These are phyloP conservation scores for Secale cereale DNA, from an alignment of 176 grass and related monocot genomes.

Conservation along the genomic window DNA sequence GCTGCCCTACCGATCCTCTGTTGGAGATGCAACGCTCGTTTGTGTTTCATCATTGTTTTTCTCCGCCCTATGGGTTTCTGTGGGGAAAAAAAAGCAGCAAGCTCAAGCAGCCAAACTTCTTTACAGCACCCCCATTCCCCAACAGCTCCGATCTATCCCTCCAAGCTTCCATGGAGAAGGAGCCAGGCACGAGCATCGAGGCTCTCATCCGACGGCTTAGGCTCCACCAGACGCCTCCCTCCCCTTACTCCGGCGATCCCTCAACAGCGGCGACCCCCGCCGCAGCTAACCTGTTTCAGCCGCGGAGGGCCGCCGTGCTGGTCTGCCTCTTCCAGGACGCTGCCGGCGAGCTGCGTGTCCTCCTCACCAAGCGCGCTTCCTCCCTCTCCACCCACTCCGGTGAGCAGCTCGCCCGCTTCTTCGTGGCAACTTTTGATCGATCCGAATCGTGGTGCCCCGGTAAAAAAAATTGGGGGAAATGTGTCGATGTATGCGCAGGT, in stretches of 20 bases:
- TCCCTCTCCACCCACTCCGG: conserved; percentile 67
- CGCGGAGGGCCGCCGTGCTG: conserved; percentile 55
- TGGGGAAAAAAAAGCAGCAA: neutral
- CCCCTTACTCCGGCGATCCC: conserved; percentile 20
- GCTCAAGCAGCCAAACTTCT: neutral
- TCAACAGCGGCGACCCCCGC: neutral
- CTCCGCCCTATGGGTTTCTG: no score
- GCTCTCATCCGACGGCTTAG: conserved; percentile 44
- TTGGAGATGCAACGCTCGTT: no score
- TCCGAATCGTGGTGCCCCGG: neutral
- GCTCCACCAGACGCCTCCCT: conserved; percentile 31
- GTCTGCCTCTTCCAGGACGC: conserved; percentile 58
- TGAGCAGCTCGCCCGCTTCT: conserved; percentile 10
- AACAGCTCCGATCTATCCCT: neutral
- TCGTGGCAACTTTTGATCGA: neutral
- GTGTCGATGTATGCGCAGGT: neutral
- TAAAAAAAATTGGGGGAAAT: neutral
- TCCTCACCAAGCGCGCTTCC: conserved; percentile 70
- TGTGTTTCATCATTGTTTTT: no score
- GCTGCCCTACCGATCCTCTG: no score
- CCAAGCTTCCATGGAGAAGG: conserved; percentile 18
- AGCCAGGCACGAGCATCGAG: neutral
- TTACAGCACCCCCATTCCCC: neutral
- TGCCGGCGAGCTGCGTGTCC: conserved; percentile 54
- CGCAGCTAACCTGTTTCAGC: conserved; percentile 32